A percentile compares a stretch with the other conserved stretches of the same genome.
Evolutionary conservation across 1,139 yeast genomes (phyloP).

Genomic region (Schwanniomyces etchellsii): DNA sequence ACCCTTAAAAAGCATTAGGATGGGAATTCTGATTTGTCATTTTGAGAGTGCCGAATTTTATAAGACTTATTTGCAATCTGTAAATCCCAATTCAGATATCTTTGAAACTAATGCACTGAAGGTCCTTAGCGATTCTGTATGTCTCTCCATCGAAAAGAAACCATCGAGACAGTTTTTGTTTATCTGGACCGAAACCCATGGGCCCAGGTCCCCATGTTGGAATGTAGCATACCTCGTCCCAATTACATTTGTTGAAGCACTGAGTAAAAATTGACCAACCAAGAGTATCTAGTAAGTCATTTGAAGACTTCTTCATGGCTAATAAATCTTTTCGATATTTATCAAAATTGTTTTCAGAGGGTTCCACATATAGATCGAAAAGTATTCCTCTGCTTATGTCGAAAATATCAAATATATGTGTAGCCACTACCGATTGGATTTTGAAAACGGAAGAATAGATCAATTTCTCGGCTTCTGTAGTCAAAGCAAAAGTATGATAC

Average conservation of each 20-base stretch:
- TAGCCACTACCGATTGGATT: constrained; percentile 27
- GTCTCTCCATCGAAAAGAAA: constrained; percentile 8
- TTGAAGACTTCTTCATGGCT: constrained; percentile 4
- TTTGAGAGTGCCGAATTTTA: too few species aligned
- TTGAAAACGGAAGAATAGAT: constrained; percentile 38
- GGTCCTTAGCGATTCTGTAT: constrained; percentile 6
- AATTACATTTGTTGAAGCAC: constrained; percentile 32
- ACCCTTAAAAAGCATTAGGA: too few species aligned
- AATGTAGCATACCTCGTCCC: constrained; percentile 43
- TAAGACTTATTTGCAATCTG: too few species aligned
- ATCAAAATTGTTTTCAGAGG: constrained; percentile 3
- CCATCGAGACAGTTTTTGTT: constrained; percentile 2
- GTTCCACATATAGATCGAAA: too few species aligned
- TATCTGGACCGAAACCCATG: constrained; percentile 1
- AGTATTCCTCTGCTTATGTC: constrained; percentile 18
- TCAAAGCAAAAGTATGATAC: constrained; percentile 28
- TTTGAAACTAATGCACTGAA: constrained; percentile 5
- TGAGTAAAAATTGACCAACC: constrained; percentile 37
- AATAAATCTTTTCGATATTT: constrained; percentile 2
- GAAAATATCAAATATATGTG: constrained; percentile 24
- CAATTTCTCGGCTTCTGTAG: constrained; percentile 30
- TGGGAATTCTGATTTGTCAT: too few species aligned
- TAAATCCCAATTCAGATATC: too few species aligned
- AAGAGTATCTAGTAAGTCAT: constrained; percentile 6
- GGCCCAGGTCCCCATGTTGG: constrained; percentile 59